These are phyloP conservation scores for Claviceps pazoutovae DNA, from an alignment of 2,329 filamentous ascomycete genomes.

Conservation along the genomic window DNA sequence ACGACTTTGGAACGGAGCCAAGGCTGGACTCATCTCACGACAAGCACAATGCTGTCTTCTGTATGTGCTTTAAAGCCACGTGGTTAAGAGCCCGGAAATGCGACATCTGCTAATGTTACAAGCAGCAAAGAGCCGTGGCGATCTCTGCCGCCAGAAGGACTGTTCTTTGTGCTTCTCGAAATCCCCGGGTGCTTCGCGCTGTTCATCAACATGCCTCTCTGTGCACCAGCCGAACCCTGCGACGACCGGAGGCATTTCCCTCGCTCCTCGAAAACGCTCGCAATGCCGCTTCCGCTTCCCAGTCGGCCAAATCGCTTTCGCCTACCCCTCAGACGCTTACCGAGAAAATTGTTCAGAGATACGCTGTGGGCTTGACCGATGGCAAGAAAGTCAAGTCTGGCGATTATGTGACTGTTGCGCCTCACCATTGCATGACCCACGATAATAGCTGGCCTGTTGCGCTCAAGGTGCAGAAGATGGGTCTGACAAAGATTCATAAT, in stretches of 20 bases:
- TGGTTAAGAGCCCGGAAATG: neutral
- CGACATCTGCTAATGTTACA: neutral
- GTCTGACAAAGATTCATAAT: slow-evolving; percentile 57
- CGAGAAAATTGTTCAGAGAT: slow-evolving; percentile 81
- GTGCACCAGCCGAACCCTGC: neutral
- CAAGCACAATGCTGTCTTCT: slow-evolving; percentile 1
- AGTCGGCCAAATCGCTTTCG: slow-evolving; percentile 27
- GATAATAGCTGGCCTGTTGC: slow-evolving; percentile 70
- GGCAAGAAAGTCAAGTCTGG: slow-evolving; percentile 65
- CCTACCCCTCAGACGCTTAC: slow-evolving; percentile 35
- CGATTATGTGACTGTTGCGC: slow-evolving; percentile 67
- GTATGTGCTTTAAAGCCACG: neutral
- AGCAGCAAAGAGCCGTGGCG: neutral
- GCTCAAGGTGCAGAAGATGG: slow-evolving; percentile 64
- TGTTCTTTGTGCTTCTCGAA: neutral
- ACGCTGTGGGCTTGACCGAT: slow-evolving; percentile 59
- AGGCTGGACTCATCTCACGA: neutral
- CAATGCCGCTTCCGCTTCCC: slow-evolving; percentile 37
- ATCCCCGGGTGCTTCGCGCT: neutral
- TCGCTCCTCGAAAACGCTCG: slow-evolving; percentile 44
- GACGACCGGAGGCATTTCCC: slow-evolving; percentile 38
- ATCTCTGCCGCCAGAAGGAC: neutral
- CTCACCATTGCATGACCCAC: slow-evolving; percentile 72
- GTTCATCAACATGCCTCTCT: neutral
- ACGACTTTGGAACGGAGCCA: neutral